Percentiles rank a stretch among this genome's conserved stretches.
These are phyloP conservation scores for Pinus tabuliformis DNA, from an alignment of 75 land plant genomes.

Conservation along the genomic window DNA sequence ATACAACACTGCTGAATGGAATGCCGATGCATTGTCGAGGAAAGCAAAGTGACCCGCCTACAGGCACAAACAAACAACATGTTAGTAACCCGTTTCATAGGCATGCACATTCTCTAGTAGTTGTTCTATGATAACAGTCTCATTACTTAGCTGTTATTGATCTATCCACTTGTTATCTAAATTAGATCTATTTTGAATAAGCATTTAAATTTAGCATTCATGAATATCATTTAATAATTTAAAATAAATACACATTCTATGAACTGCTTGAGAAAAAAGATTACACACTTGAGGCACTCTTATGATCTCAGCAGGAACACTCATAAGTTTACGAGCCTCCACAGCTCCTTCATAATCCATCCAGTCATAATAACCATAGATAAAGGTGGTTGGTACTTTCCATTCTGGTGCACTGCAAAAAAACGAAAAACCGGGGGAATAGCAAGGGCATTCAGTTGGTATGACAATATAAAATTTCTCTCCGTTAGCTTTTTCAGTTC, in stretches of 20 bases:
- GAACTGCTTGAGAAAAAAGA: background rate
- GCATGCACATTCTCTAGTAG: background rate
- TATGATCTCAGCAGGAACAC: conserved; percentile 81
- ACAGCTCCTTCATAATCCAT: conserved; percentile 83
- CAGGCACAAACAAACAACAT: background rate
- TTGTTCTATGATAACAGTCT: background rate
- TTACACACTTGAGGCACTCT: conserved; percentile 70
- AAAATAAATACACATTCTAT: background rate
- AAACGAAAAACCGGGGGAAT: conserved; percentile 2
- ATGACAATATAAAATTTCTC: background rate
- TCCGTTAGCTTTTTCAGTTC: background rate
- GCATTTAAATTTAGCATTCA: background rate
- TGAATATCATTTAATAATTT: background rate
- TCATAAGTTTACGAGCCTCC: conserved; percentile 80
- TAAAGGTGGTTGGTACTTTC: conserved; percentile 96
- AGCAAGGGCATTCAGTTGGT: background rate
- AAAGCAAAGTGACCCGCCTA: conserved; percentile 90
- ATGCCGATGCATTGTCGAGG: conserved; percentile 76
- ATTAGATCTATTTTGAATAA: background rate
- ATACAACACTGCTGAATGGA: conserved; percentile 75
- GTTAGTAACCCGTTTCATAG: background rate
- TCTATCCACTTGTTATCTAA: background rate
- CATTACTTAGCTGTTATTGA: background rate
- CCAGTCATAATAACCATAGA: conserved; percentile 91
- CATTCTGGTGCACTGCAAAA: conserved; percentile 81